phyloP scores from a whole-genome alignment of 768 basidiomycete species.

The Termitomyces sp. region DNA sequence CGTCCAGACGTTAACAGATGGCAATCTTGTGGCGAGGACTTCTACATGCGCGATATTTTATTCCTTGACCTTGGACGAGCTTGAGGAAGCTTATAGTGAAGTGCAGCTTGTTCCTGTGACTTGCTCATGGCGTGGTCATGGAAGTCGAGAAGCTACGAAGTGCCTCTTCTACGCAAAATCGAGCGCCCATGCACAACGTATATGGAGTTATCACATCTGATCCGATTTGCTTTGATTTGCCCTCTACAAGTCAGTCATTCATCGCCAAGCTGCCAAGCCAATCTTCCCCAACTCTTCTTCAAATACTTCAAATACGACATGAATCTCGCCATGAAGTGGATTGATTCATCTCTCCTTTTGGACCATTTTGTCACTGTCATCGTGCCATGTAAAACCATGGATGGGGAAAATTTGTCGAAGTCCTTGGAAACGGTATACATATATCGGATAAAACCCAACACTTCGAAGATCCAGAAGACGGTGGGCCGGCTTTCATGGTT shows the following conservation, averaged over 20 bases:
- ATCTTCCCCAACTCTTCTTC: not conserved
- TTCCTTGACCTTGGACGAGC: no score
- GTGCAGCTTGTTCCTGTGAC: not conserved
- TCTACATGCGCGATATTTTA: not conserved
- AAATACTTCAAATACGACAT: not conserved
- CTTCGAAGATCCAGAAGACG: not conserved
- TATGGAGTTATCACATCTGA: not conserved
- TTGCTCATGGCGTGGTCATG: not conserved
- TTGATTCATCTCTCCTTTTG: not conserved
- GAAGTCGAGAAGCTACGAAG: not conserved
- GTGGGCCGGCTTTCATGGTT: not conserved
- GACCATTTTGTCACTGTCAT: no score
- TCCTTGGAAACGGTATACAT: not conserved
- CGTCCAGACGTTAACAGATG: no score
- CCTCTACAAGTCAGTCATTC: not conserved
- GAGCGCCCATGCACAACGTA: not conserved
- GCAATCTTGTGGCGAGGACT: not conserved
- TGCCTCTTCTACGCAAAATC: not conserved
- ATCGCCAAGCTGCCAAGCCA: conserved; percentile 5
- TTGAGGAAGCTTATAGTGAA: not conserved
- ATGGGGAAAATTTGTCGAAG: no score
- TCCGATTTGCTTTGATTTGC: not conserved
- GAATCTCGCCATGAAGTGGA: not conserved
- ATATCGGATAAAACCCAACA: not conserved
- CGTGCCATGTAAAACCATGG: no score